Conservation (phyloP, 495 filamentous ascomycete species). For the Schizothecium vesticola region DNA sequence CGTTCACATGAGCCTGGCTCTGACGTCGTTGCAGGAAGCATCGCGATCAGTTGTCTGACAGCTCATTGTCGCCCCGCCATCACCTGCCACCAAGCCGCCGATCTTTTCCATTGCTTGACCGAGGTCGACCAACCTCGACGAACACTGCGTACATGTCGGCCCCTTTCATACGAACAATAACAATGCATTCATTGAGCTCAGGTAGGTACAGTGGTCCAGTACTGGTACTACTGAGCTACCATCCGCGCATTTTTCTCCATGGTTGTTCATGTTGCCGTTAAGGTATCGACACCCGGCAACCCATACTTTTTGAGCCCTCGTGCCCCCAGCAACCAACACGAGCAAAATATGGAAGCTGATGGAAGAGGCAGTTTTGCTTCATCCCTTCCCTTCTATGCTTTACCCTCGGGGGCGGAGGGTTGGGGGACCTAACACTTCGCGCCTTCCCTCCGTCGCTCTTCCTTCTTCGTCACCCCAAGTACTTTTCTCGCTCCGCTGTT, state of each 20-base stretch:
- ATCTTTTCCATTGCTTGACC: background rate
- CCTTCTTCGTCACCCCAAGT: background rate
- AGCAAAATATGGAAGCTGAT: background rate
- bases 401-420: background rate
- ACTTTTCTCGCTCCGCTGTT: background rate
- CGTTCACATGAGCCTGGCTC: conserved; percentile 10
- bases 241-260: background rate
- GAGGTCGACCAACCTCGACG: background rate
- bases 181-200: background rate
- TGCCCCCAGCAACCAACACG: background rate
- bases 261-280: background rate
- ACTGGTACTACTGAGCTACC: background rate
- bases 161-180: background rate
- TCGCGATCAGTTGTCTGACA: background rate
- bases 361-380: background rate
- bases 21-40: conserved; percentile 2
- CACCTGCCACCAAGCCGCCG: background rate
- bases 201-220: background rate
- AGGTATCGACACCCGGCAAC: background rate
- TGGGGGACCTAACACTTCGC: background rate
- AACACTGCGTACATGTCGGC: background rate
- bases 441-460: background rate
- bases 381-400: background rate
- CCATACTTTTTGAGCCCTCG: background rate
- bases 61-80: background rate